Conservation (phyloP, 352 stramenopile species). For the Phytophthora tentaculata region DNA sequence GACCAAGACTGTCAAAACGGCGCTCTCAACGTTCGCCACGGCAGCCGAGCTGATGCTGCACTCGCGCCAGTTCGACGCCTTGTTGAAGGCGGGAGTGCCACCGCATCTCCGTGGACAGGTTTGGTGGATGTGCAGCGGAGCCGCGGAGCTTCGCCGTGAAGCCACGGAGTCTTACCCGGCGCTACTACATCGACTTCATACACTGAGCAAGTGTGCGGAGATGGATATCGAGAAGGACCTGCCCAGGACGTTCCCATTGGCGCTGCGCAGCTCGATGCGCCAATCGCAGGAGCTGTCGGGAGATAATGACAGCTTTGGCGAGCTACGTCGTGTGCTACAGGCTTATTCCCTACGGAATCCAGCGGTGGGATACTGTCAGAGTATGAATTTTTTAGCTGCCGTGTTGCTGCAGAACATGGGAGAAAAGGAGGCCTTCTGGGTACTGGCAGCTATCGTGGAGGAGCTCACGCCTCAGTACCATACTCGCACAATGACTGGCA, state of each 20-base stretch:
- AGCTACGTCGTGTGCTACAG: slow-evolving; percentile 82
- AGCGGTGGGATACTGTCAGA: slow-evolving; percentile 89
- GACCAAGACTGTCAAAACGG: slow-evolving; percentile 52
- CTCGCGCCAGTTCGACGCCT: slow-evolving; percentile 66
- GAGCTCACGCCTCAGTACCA: slow-evolving; percentile 91
- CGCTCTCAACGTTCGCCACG: slow-evolving; percentile 54
- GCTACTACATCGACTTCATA: slow-evolving; percentile 62
- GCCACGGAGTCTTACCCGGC: slow-evolving; percentile 60
- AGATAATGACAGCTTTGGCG: slow-evolving; percentile 48
- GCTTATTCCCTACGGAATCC: slow-evolving; percentile 88
- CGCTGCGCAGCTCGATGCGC: slow-evolving; percentile 33
- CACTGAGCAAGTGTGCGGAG: slow-evolving; percentile 63
- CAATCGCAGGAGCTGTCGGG: slow-evolving; percentile 32
- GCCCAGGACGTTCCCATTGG: slow-evolving; percentile 76
- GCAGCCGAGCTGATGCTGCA: slow-evolving; percentile 60
- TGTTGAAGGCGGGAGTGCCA: slow-evolving; percentile 71
- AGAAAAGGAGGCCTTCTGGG: slow-evolving; percentile 90
- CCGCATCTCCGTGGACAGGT: slow-evolving; percentile 71
- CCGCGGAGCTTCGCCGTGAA: slow-evolving; percentile 49
- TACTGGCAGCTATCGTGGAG: slow-evolving; percentile 87
- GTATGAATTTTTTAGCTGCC: slow-evolving; percentile 89
- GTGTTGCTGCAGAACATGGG: slow-evolving; percentile 83
- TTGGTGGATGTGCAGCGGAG: slow-evolving; percentile 86
- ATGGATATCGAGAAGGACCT: slow-evolving; percentile 92
- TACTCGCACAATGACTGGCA: slow-evolving; percentile 87